phyloP scores from a whole-genome alignment of 2,329 filamentous ascomycete species.

The Pleochaeta shiraiana region DNA sequence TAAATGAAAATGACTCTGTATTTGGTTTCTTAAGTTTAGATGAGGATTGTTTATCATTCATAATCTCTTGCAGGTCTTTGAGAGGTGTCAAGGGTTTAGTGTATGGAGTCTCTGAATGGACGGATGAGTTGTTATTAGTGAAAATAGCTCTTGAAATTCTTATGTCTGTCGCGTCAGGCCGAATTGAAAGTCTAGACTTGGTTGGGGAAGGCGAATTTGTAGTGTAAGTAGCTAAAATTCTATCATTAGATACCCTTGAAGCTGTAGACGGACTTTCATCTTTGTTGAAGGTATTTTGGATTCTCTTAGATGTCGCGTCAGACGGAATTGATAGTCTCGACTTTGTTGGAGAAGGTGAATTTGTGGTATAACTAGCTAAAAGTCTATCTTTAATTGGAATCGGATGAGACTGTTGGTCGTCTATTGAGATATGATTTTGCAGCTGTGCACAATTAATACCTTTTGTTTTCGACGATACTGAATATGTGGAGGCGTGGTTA shows the following conservation, averaged over 20 bases:
- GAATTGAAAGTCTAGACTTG: slow-evolving; percentile 12
- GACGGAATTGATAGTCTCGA: slow-evolving; percentile 12
- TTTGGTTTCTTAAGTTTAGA: too few species aligned
- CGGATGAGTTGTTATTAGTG: not conserved
- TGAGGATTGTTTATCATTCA: too few species aligned
- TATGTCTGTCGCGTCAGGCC: slow-evolving; percentile 6
- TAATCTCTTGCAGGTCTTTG: too few species aligned
- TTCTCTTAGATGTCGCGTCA: slow-evolving; percentile 3
- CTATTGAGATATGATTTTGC: too few species aligned
- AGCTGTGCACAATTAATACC: too few species aligned
- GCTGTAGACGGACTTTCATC: not conserved
- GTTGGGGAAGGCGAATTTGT: slow-evolving; percentile 14
- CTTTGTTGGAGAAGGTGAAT: slow-evolving; percentile 13
- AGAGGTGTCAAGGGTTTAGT: too few species aligned
- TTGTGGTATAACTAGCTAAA: slow-evolving; percentile 15
- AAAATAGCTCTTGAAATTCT: not conserved
- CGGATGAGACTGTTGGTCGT: too few species aligned
- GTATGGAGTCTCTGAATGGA: not conserved
- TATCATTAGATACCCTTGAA: too few species aligned
- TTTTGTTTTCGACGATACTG: not conserved
- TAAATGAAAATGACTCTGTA: too few species aligned
- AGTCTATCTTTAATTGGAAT: slow-evolving; percentile 8
- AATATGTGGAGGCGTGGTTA: slow-evolving; percentile 4
- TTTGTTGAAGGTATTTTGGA: not conserved
- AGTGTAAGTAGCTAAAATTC: too few species aligned